phyloP scores from a whole-genome alignment of 495 filamentous ascomycete species.

The Aspergillus haitiensis region DNA sequence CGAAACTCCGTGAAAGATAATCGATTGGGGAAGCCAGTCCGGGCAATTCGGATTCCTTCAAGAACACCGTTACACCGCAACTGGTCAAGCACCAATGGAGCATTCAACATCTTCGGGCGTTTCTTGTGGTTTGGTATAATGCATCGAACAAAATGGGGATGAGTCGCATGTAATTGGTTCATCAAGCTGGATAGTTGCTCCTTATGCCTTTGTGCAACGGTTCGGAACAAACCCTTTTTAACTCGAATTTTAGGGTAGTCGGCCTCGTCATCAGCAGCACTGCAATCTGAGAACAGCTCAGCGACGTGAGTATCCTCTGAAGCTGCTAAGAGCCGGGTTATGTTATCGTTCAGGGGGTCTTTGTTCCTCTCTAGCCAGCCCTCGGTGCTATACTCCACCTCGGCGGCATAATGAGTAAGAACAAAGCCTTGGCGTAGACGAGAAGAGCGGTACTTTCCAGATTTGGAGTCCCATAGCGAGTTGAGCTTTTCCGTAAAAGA shows the following conservation, averaged over 20 bases:
- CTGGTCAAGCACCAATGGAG: slow-evolving; percentile 89
- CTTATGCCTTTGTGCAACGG: slow-evolving; percentile 95
- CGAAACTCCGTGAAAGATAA: slow-evolving; percentile 91
- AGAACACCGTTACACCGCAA: slow-evolving; percentile 97
- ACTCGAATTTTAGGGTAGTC: slow-evolving; percentile 75
- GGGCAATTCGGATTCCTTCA: slow-evolving; percentile 95
- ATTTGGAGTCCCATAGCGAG: slow-evolving; percentile 93
- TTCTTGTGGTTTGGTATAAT: slow-evolving; percentile 99
- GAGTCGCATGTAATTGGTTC: slow-evolving; percentile 91
- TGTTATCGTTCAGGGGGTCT: slow-evolving; percentile 94
- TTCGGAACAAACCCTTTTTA: slow-evolving; percentile 97
- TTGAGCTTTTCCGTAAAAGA: slow-evolving; percentile 97
- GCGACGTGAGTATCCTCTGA: slow-evolving; percentile 83
- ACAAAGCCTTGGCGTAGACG: slow-evolving; percentile 90
- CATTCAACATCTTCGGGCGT: slow-evolving; percentile 87
- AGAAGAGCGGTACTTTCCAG: slow-evolving; percentile 85
- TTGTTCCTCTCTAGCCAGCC: slow-evolving; percentile 99
- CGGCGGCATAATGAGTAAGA: slow-evolving; percentile 97
- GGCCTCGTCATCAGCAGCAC: slow-evolving; percentile 70
- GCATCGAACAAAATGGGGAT: slow-evolving; percentile 97
- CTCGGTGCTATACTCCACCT: slow-evolving; percentile 94
- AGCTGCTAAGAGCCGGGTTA: slow-evolving; percentile 80
- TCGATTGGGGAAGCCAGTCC: slow-evolving; percentile 97
- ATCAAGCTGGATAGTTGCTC: slow-evolving; percentile 94
- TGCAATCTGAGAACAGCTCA: slow-evolving; percentile 83